phyloP scores from a whole-genome alignment of 2,329 filamentous ascomycete genomes.

The Aspergillus viridinutans region DNA sequence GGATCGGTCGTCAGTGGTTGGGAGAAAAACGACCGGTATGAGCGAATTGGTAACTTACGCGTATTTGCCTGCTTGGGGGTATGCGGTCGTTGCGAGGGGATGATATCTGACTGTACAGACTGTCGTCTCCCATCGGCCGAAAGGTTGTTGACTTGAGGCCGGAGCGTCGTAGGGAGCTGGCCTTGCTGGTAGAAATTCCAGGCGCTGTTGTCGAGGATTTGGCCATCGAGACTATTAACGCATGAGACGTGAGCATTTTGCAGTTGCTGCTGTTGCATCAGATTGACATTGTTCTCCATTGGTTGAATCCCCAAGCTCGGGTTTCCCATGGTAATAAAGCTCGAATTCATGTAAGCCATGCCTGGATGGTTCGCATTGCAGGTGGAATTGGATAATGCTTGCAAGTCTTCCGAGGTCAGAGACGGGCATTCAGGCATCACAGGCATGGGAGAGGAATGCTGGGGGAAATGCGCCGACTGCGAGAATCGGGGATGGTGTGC shows the following conservation, averaged over 20 bases:
- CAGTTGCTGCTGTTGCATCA: slow-evolving; percentile 28
- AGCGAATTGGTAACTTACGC: slow-evolving; percentile 45
- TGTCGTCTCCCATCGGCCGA: slow-evolving; percentile 28
- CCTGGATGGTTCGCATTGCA: slow-evolving; percentile 36
- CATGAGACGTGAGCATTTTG: slow-evolving; percentile 15
- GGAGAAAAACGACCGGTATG: not conserved
- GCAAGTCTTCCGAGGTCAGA: slow-evolving; percentile 29
- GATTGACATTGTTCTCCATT: slow-evolving; percentile 22
- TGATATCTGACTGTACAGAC: slow-evolving; percentile 37
- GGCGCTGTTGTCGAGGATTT: slow-evolving; percentile 19
- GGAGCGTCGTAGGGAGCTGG: slow-evolving; percentile 17
- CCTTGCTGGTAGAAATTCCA: slow-evolving; percentile 26
- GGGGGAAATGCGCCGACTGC: slow-evolving; percentile 62
- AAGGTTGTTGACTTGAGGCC: slow-evolving; percentile 21
- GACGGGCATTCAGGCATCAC: slow-evolving; percentile 24
- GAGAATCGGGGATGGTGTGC: slow-evolving; percentile 81
- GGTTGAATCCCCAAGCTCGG: slow-evolving; percentile 13
- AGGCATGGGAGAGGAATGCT: slow-evolving; percentile 26
- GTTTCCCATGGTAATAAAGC: slow-evolving; percentile 15
- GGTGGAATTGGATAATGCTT: slow-evolving; percentile 25
- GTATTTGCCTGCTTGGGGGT: slow-evolving; percentile 61
- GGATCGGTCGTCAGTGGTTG: slow-evolving; percentile 17
- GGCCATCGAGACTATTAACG: slow-evolving; percentile 16
- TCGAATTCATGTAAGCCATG: slow-evolving; percentile 19
- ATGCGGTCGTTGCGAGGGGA: slow-evolving; percentile 48